Base-by-base conservation (phyloP, 2,329 filamentous ascomycete species). In the Colletotrichum higginsianum region DNA sequence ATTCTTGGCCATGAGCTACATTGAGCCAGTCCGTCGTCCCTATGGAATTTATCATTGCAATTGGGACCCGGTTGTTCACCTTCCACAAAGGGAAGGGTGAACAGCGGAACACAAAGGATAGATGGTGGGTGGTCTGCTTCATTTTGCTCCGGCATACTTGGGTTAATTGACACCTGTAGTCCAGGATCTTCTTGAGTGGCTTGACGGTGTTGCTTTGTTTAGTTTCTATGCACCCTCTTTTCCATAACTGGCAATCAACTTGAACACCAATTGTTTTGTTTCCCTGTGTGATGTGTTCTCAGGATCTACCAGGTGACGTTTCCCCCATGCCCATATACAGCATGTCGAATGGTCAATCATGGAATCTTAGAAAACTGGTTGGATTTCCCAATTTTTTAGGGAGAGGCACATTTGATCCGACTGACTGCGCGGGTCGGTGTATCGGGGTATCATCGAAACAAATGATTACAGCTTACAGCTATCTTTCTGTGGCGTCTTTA, bases 401-500 rank as follows among this genome's bases (percentile, higher is more conserved):
- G 42, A 50, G 53, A 60, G 21, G n/a, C 50, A 56, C 42, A 68
- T 55, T 53, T 35, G 38, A 71, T 35, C 44, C 68, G 64, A 58
- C 55, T 35, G 61, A 62, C 55, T 42, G 55, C 47, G 67, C 47
- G 26, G 42, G 56, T 71, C 46, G 60, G 67, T 66, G 61, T 72
- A 72, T 72, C 70, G 60, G 64, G 70, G 66, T 72, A 72, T 72
- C 66, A 66, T 38, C 66, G 47, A 60, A 44, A 71, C 35, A 15
- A 70, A 52, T 35, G 46, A 70, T 53, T 60, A 66, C 47, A 72
- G 55, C 49, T 66, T 26, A 49, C 35, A 4, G 13, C 49, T 50
- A 49, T 16, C 49, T 23, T 21, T 16, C 44, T 21, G 26, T 61
- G 35, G 42, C 26, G 26, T 38, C 21, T 35, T 18, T 40, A 18